Evolutionary conservation across 1,284 basidiomycete species (phyloP), one percentile per base, ranked within the genome.

Genomic region (Sphaerobolus stellatus): DNA sequence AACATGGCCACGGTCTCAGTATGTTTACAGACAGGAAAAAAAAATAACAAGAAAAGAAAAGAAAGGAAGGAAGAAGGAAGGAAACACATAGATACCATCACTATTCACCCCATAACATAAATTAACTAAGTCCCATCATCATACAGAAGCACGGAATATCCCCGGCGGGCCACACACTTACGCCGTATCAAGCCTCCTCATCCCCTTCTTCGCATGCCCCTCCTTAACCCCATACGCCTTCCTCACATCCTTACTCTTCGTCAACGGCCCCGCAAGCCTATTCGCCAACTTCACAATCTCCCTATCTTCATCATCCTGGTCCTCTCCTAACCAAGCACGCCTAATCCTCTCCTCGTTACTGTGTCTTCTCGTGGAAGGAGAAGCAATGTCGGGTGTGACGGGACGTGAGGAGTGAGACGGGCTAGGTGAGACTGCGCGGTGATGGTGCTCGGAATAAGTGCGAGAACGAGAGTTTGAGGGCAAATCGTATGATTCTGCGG

Each of bases 341-440:
- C 86, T 84, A 64, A 98, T 94, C 66, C 94, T 76, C 69, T 84
- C 69, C 67, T 75, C 62, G 72, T 81, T 47, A 72, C 71, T 64
- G 61, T 74, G 67, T 74, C 84, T 60, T 69, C 84, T 64, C 62
- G 75, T 66, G 64, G 62, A 60, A 66, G 65, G 31, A 56, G 52
- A 36, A 61, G 58, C 7, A 52, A 45, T 9, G 49, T 47, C 20
- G 63, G 56, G 2, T 61, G 57, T 5, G 62, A 58, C 8, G 9
- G 58, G 50, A 14, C 60, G 61, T 16, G 62, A 58, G 29, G 62
- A 62, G 8, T 65, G 61, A n/a, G 67, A 62, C 22, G 61, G 56
- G 6, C 64, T 63, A 34, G 52, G 28, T 40, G 57, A 24, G 3
- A 36, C 20, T 5, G 52, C 30, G 24, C 29, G 24, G n/a, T 18